phyloP scores from a whole-genome alignment of 2,329 filamentous ascomycete species.

The Apiospora marii region DNA sequence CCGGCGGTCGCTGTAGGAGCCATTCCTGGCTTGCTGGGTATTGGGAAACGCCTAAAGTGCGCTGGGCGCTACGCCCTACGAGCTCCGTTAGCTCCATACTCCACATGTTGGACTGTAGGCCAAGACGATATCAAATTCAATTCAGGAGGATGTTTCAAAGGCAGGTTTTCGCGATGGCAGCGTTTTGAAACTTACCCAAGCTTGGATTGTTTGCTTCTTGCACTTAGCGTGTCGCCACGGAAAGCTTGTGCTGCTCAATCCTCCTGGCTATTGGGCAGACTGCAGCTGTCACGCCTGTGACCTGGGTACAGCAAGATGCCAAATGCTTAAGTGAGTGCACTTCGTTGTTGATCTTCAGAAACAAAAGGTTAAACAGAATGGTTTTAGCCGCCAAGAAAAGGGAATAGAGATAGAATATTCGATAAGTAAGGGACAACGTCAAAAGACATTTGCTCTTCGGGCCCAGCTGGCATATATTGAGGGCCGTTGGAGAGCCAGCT shows the following conservation, averaged over 20 bases:
- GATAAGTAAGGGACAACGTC: too few relatives aligned
- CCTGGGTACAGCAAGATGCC: not conserved
- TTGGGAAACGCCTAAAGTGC: too few relatives aligned
- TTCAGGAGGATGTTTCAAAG: not conserved
- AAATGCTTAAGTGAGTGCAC: not conserved
- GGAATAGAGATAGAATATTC: not conserved
- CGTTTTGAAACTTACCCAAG: not conserved
- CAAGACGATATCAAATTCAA: not conserved
- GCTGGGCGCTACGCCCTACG: not conserved
- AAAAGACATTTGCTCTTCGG: not conserved
- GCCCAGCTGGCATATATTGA: not conserved
- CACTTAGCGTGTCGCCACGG: not conserved
- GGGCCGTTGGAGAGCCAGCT: not conserved
- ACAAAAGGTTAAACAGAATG: not conserved
- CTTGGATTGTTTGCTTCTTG: not conserved
- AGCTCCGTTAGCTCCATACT: not conserved
- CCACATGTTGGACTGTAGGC: not conserved
- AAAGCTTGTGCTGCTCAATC: not conserved
- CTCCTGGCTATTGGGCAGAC: not conserved
- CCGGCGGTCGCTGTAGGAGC: not conserved
- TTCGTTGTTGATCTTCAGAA: not conserved
- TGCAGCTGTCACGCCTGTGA: not conserved
- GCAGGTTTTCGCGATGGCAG: not conserved
- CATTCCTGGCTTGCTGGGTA: not conserved
- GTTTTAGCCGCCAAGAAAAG: not conserved